A percentile compares a stretch with the other conserved stretches of the same genome.
phyloP scores from a whole-genome alignment of 305 asterid species.

The Andrographis paniculata region DNA sequence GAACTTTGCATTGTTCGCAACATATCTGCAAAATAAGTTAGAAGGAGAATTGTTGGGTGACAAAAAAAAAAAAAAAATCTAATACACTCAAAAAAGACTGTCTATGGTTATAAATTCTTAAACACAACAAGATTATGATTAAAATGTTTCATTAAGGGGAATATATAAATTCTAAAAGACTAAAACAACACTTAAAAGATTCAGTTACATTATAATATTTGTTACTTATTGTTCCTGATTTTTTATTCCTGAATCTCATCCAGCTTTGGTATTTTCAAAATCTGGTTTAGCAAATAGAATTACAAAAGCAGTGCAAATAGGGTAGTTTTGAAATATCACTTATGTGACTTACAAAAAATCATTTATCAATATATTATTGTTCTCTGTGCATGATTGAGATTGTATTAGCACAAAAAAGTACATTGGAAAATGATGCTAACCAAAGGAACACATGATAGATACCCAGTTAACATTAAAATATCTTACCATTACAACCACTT shows the following conservation, averaged over 20 bases:
- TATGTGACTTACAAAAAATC: neutral
- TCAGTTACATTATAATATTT: neutral
- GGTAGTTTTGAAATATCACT: slow-evolving; percentile 1
- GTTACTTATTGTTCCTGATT: slow-evolving; percentile 2
- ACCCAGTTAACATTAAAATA: neutral
- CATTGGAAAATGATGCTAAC: too few relatives aligned
- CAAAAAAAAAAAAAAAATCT: neutral
- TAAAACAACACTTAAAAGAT: slow-evolving; percentile 1
- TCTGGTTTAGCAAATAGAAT: slow-evolving; percentile 4
- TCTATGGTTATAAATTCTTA: too few relatives aligned
- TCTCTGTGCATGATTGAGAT: neutral
- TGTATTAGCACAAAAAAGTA: neutral
- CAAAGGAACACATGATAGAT: too few relatives aligned
- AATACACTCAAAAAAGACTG: slow-evolving; percentile 11
- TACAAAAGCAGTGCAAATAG: neutral
- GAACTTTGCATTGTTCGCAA: slow-evolving; percentile 76
- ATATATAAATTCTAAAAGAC: neutral
- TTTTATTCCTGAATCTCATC: neutral
- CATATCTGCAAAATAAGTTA: slow-evolving; percentile 50
- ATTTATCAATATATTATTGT: neutral
- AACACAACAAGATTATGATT: too few relatives aligned
- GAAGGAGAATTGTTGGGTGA: slow-evolving; percentile 18
- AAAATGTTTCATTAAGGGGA: slow-evolving; percentile 4
- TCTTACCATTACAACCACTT: too few relatives aligned
- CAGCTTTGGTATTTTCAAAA: slow-evolving; percentile 1